These are phyloP conservation scores for Byssochlamys sp. DNA, from an alignment of 2,329 filamentous ascomycete genomes.

Conservation along the genomic window DNA sequence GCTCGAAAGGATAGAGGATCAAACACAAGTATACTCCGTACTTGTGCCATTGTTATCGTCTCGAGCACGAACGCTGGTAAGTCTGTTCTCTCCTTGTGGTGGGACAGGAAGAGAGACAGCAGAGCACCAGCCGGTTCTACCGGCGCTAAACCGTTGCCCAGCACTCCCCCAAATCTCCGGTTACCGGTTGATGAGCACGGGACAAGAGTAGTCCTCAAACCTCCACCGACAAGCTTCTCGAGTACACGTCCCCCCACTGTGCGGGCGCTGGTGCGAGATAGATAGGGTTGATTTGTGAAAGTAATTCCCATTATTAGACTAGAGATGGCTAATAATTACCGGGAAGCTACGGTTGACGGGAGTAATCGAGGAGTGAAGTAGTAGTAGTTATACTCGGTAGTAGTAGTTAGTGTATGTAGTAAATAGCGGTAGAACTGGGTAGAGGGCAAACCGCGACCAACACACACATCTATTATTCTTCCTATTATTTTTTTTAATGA, in stretches of 20 bases:
- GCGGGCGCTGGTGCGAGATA: background rate
- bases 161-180: constrained; percentile 1
- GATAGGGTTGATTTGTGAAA: background rate
- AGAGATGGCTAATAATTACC: background rate
- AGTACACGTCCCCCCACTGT: background rate
- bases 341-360: background rate
- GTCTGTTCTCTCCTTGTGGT: background rate
- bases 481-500: background rate
- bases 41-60: background rate
- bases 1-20: too few relatives aligned
- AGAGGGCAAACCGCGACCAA: background rate
- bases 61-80: background rate
- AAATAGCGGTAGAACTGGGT: background rate
- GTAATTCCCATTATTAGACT: background rate
- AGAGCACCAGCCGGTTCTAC: background rate
- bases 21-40: background rate
- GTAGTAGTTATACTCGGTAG: background rate
- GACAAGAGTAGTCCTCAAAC: background rate
- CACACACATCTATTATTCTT: background rate
- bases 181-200: constrained; percentile 1
- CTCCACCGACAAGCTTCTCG: background rate
- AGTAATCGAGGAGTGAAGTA: background rate
- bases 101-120: background rate
- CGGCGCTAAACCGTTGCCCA: constrained; percentile 2
- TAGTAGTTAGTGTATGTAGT: background rate